phyloP scores from a whole-genome alignment of 805 yeast genomes.

The Saccharomycopsis microspora region DNA sequence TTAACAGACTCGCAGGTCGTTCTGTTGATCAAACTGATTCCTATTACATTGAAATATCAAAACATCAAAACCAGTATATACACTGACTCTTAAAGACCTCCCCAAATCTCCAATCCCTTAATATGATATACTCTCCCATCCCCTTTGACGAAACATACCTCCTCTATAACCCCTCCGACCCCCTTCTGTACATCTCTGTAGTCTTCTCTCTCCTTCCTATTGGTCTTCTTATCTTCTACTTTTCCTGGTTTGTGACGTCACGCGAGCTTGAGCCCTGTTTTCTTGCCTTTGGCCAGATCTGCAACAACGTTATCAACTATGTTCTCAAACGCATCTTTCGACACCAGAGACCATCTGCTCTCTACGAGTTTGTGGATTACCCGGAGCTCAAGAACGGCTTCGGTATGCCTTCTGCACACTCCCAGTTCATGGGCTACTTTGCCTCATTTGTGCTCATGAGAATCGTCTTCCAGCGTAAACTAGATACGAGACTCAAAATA shows the following conservation, averaged over 20 bases:
- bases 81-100: too few species aligned
- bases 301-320: constrained; percentile 63
- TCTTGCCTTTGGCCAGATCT: constrained; percentile 76
- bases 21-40: too few species aligned
- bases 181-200: constrained; percentile 49
- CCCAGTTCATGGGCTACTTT: constrained; percentile 89
- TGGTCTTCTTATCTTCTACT: constrained; percentile 61
- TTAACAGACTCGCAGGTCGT: too few species aligned
- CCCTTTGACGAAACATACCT: constrained; percentile 87
- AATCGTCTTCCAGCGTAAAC: constrained; percentile 25
- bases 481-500: neutral
- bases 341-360: constrained; percentile 61
- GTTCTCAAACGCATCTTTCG: constrained; percentile 49
- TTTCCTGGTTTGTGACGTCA: constrained; percentile 73
- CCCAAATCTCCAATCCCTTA: too few species aligned
- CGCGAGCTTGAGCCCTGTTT: constrained; percentile 81
- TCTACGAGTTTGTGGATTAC: constrained; percentile 24
- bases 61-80: too few species aligned
- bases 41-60: too few species aligned
- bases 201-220: constrained; percentile 75
- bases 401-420: constrained; percentile 97
- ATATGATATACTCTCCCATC: constrained; percentile 18
- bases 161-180: constrained; percentile 58
- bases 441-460: constrained; percentile 43
- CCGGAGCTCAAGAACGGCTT: constrained; percentile 44